Percentiles rank a stretch among this genome's conserved stretches.
Evolutionary conservation across 768 basidiomycete species (phyloP).

Genomic region (Mrakia blollopis): DNA sequence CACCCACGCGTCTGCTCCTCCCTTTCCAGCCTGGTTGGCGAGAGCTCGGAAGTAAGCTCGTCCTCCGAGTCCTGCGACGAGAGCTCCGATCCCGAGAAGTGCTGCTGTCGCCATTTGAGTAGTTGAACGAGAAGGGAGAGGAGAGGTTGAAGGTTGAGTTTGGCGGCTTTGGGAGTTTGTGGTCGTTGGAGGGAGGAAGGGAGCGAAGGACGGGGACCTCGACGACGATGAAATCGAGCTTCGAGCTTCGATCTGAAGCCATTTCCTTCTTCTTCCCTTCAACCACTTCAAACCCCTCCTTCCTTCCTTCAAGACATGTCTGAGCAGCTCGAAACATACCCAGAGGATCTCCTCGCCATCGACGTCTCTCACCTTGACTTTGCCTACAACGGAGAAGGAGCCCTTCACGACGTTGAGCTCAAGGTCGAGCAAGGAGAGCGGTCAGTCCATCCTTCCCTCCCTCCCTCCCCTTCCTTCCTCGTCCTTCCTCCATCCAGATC

Average conservation of each 20-base stretch:
- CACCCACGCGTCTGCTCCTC: constrained; percentile 68
- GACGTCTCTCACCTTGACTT: constrained; percentile 39
- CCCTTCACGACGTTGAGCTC: constrained; percentile 63
- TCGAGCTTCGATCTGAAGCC: not conserved
- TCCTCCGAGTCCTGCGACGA: constrained; percentile 22
- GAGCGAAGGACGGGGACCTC: not conserved
- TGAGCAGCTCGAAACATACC: not conserved
- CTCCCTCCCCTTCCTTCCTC: not conserved
- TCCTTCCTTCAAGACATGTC: not conserved
- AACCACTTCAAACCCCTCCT: too few species aligned
- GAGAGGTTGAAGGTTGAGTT: not conserved
- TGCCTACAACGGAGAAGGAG: constrained; percentile 48
- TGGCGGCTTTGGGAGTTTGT: not conserved
- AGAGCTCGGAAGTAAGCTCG: constrained; percentile 17
- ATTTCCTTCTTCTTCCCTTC: not conserved
- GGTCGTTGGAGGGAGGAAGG: not conserved
- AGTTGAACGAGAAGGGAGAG: not conserved
- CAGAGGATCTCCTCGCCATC: constrained; percentile 36
- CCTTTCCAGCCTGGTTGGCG: constrained; percentile 15
- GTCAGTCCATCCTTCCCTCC: constrained; percentile 45
- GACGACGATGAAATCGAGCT: too few species aligned
- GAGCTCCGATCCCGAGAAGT: constrained; percentile 20
- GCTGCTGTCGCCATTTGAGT: constrained; percentile 22
- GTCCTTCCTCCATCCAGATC: not conserved
- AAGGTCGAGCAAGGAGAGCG: constrained; percentile 68